Evolutionary conservation across 1,139 yeast genomes (phyloP).

Genomic region (Hansenula sp.): DNA sequence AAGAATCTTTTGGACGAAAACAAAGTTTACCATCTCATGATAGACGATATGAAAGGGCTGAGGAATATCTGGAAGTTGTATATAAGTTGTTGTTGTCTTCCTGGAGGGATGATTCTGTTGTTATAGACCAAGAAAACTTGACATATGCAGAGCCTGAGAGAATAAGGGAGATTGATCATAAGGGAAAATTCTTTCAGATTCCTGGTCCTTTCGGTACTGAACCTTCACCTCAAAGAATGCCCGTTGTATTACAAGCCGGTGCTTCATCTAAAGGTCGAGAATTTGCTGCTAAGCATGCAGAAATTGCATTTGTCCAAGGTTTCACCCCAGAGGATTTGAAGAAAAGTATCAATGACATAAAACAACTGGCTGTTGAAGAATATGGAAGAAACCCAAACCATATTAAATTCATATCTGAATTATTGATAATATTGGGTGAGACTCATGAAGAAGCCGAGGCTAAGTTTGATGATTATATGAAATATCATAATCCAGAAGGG

Average conservation of each 20-base stretch:
- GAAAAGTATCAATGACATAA: constrained; percentile 27
- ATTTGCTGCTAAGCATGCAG: constrained; percentile 3
- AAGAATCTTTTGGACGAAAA: constrained; percentile 30
- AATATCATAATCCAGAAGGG: constrained; percentile 32
- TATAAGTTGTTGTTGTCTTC: constrained; percentile 34
- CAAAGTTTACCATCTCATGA: constrained; percentile 33
- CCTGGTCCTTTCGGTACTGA: constrained; percentile 35
- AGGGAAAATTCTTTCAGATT: constrained; percentile 33
- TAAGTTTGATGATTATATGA: constrained; percentile 25
- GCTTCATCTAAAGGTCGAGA: constrained; percentile 6
- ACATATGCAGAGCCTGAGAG: constrained; percentile 32
- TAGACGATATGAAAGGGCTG: constrained; percentile 32
- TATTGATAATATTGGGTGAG: constrained; percentile 28
- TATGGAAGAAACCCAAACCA: constrained; percentile 28
- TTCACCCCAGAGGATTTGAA: constrained; percentile 30
- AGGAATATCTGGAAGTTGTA: constrained; percentile 34
- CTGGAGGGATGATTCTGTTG: constrained; percentile 39
- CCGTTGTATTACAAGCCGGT: constrained; percentile 41
- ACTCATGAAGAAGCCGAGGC: constrained; percentile 29
- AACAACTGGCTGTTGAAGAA: constrained; percentile 25
- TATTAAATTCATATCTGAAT: constrained; percentile 28
- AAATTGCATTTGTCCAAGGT: constrained; percentile 15
- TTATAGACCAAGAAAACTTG: constrained; percentile 26
- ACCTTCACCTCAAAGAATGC: constrained; percentile 39
- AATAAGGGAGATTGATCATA: constrained; percentile 32